Conservation (phyloP, 345 rosid species). For the Isatis tinctoria region DNA sequence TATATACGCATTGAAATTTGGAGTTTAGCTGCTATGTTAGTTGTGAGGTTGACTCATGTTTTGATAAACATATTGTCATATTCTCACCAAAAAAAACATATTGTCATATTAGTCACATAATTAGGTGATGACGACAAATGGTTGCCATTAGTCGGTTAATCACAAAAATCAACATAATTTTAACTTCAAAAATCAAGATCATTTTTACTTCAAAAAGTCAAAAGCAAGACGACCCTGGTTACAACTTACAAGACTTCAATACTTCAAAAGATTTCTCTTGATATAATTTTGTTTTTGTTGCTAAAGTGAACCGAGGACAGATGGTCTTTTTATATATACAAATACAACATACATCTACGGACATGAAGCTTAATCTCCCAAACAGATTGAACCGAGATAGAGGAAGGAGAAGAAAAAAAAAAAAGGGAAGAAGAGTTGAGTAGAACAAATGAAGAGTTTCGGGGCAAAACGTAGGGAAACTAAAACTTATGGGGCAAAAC, state of each 20-base stretch:
- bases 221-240: not conserved
- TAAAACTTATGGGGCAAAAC: conserved; percentile 1
- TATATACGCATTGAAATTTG: not conserved
- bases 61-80: not conserved
- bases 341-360: conserved; percentile 24
- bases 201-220: not conserved
- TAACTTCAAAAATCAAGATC: no score
- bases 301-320: not conserved
- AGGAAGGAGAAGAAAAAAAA: not conserved
- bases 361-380: conserved; percentile 1
- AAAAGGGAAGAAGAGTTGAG: not conserved
- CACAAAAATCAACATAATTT: not conserved
- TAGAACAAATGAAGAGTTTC: conserved; percentile 8
- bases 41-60: conserved; percentile 11
- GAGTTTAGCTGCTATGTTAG: not conserved
- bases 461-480: conserved; percentile 9
- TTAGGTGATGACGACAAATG: conserved; percentile 10
- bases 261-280: not conserved
- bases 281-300: not conserved
- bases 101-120: conserved; percentile 8
- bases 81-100: no score
- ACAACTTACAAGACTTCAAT: not conserved
- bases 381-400: not conserved
- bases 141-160: not conserved
- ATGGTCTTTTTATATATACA: conserved; percentile 24